A percentile compares a stretch with the other conserved stretches of the same genome.
Evolutionary conservation across 2,329 filamentous ascomycete species (phyloP).

Genomic region (Colletotrichum karsti): DNA sequence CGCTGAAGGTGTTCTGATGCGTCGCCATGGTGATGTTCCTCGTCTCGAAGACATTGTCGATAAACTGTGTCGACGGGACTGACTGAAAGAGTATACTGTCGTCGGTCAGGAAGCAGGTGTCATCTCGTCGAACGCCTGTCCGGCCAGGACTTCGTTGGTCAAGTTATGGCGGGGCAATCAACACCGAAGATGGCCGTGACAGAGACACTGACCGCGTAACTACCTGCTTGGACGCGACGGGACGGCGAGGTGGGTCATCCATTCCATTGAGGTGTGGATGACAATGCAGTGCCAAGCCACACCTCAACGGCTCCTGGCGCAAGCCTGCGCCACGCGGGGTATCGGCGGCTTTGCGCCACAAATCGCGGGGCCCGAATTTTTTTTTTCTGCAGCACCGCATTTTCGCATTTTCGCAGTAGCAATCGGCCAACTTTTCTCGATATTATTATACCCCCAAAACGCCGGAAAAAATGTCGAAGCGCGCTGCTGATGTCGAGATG

Average conservation of each 20-base stretch:
- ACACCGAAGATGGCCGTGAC: background rate
- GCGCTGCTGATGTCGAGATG: constrained; percentile 59
- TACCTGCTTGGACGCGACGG: too few relatives aligned
- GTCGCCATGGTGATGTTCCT: constrained; percentile 39
- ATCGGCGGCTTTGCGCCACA: constrained; percentile 14
- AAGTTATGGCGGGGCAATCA: constrained; percentile 21
- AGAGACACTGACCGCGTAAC: background rate
- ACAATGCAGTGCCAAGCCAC: too few relatives aligned
- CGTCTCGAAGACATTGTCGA: constrained; percentile 7
- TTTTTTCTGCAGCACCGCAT: constrained; percentile 7
- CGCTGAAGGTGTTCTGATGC: constrained; percentile 53
- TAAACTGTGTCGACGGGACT: background rate
- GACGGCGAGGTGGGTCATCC: background rate
- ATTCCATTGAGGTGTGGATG: too few relatives aligned
- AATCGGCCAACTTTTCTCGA: background rate
- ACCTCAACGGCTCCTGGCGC: background rate
- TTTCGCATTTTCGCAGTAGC: background rate
- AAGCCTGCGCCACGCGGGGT: constrained; percentile 28
- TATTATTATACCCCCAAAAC: background rate
- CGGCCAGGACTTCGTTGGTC: background rate
- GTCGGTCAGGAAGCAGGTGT: background rate
- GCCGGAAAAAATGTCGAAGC: constrained; percentile 64
- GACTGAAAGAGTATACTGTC: background rate
- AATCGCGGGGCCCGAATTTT: constrained; percentile 27
- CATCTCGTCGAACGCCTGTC: background rate